Evolutionary conservation across 1,139 yeast genomes (phyloP).

Genomic region (Pichiaceae sp.): DNA sequence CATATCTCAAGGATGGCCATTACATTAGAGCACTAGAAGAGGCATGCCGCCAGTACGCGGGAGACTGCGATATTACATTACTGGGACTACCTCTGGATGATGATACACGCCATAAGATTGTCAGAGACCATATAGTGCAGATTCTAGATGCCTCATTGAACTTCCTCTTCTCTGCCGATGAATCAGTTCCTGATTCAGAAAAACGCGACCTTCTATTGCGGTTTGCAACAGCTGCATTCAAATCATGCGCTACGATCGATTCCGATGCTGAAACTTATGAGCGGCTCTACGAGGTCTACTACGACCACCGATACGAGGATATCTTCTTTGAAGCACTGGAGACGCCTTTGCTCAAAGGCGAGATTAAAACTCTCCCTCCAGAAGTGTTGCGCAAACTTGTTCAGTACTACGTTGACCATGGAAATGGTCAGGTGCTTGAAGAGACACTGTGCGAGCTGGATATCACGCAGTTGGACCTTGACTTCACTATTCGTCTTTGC

Average conservation of each 20-base stretch:
- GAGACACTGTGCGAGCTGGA: constrained; percentile 62
- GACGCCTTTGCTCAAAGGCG: constrained; percentile 38
- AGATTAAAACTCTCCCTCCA: constrained; percentile 50
- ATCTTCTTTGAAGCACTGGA: constrained; percentile 46
- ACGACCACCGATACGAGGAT: constrained; percentile 21
- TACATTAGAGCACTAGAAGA: constrained; percentile 48
- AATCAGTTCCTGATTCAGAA: constrained; percentile 8
- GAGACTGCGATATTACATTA: constrained; percentile 38
- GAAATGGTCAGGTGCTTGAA: constrained; percentile 44
- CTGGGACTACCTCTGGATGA: constrained; percentile 47
- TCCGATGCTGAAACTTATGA: constrained; percentile 37
- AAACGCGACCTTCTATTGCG: constrained; percentile 7
- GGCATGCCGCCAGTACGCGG: constrained; percentile 46
- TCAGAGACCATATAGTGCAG: constrained; percentile 48
- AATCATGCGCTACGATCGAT: constrained; percentile 31
- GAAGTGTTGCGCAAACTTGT: constrained; percentile 52
- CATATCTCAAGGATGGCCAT: constrained; percentile 37
- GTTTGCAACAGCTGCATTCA: constrained; percentile 30
- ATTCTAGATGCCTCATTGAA: constrained; percentile 46
- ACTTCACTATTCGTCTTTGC: constrained; percentile 58
- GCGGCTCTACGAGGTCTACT: constrained; percentile 40
- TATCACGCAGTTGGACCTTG: constrained; percentile 61
- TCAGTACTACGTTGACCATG: constrained; percentile 32
- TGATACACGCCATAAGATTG: constrained; percentile 35
- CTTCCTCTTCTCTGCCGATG: constrained; percentile 28